Percentiles rank a stretch among this genome's conserved stretches.
Evolutionary conservation across 108 stramenopile genomes (phyloP).

Genomic region (Cyclostephanos invisitatus): DNA sequence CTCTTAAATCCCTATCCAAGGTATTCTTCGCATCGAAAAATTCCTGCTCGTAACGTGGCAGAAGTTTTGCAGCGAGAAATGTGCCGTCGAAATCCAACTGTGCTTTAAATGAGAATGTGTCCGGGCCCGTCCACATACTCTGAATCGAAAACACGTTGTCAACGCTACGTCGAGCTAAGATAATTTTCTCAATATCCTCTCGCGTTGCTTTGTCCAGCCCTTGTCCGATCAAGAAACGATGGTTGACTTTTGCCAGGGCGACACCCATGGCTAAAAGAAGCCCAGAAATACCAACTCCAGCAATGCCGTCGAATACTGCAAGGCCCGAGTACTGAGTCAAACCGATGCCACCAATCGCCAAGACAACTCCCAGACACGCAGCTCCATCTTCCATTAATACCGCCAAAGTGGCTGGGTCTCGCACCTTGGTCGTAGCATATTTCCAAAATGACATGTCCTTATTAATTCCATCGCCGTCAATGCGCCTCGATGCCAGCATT

Average conservation of each 20-base stretch:
- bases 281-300: slow-evolving; percentile 87
- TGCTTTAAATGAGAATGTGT: slow-evolving; percentile 97
- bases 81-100: slow-evolving; percentile 99
- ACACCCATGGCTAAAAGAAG: slow-evolving; percentile 91
- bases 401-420: slow-evolving; percentile 95
- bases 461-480: slow-evolving; percentile 52
- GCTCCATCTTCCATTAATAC: slow-evolving; percentile 96
- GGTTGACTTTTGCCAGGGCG: slow-evolving; percentile 84
- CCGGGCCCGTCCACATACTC: slow-evolving; percentile 95
- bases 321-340: slow-evolving; percentile 76
- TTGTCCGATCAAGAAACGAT: slow-evolving; percentile 92
- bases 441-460: slow-evolving; percentile 54
- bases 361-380: slow-evolving; percentile 92
- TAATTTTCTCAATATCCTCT: slow-evolving; percentile 85
- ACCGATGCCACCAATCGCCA: slow-evolving; percentile 92
- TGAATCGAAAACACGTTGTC: slow-evolving; percentile 90
- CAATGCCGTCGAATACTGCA: slow-evolving; percentile 90
- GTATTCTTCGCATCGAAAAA: slow-evolving; percentile 61
- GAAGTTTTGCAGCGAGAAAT: slow-evolving; percentile 92
- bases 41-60: slow-evolving; percentile 79
- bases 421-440: slow-evolving; percentile 67
- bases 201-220: slow-evolving; percentile 85
- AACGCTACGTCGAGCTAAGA: slow-evolving; percentile 77
- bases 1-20: slow-evolving; percentile 79
- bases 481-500: slow-evolving; percentile 41